Conservation (phyloP, 1,284 basidiomycete species). For the Rhodotorula sp. region DNA sequence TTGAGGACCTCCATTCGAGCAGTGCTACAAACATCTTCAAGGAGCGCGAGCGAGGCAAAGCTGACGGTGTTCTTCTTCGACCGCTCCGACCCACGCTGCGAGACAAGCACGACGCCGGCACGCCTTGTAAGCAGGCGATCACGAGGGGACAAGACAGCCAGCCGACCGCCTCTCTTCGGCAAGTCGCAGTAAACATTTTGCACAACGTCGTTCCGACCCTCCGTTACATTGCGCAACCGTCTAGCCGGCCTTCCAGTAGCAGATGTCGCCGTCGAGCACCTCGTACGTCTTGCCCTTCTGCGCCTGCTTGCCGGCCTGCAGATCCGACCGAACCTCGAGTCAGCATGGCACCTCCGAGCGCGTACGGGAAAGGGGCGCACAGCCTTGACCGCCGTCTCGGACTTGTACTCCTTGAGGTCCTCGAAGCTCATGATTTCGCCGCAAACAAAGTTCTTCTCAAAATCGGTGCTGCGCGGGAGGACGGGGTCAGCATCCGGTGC, state of each 20-base stretch:
- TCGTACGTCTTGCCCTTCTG: conserved; percentile 98
- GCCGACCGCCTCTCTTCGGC: no score
- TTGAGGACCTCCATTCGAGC: no score
- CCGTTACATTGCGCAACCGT: not conserved
- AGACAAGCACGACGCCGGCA: no score
- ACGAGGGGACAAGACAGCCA: no score
- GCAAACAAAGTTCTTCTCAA: conserved; percentile 98
- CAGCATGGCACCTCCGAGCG: not conserved
- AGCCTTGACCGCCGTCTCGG: conserved; percentile 87
- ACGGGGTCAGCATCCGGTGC: not conserved
- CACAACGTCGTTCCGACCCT: no score
- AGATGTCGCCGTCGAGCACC: conserved; percentile 54
- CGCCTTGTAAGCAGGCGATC: no score
- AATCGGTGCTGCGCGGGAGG: conserved; percentile 67
- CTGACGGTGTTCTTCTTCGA: no score
- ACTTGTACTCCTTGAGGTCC: conserved; percentile 88
- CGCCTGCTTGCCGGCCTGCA: conserved; percentile 78
- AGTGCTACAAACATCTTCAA: no score
- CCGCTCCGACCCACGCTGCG: no score
- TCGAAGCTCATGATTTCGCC: conserved; percentile 96
- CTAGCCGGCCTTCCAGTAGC: conserved; percentile 23
- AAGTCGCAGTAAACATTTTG: no score
- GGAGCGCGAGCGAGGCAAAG: no score
- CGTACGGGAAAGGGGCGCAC: conserved; percentile 37
- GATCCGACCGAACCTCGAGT: no score